Conservation (phyloP, 73 alveolate species). For the Paramecium primaurelia region DNA sequence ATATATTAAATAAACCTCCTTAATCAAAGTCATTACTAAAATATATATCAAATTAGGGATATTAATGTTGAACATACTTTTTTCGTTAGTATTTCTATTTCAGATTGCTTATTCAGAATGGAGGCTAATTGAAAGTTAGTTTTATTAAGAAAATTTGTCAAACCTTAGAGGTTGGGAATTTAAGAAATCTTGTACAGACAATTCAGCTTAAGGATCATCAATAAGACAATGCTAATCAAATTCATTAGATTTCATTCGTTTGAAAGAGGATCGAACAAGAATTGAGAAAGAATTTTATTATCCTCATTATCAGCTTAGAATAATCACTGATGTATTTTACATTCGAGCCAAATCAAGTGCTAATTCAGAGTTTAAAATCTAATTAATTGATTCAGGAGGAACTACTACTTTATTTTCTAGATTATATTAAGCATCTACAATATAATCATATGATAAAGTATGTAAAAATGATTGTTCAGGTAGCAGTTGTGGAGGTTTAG, state of each 20-base stretch:
- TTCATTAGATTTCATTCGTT: neutral
- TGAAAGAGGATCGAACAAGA: neutral
- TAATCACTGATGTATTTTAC: neutral
- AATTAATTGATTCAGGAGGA: neutral
- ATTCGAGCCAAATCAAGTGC: neutral
- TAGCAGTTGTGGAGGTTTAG: neutral
- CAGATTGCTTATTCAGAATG: neutral
- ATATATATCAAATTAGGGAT: neutral
- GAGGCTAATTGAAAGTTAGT: neutral
- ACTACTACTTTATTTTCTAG: neutral
- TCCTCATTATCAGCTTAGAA: neutral
- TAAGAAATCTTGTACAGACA: neutral
- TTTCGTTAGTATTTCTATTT: neutral
- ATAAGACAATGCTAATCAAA: neutral
- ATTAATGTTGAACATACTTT: neutral
- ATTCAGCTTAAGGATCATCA: neutral
- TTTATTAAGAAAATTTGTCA: neutral
- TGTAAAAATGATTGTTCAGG: neutral
- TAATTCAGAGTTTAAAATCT: neutral
- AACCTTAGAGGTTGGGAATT: neutral
- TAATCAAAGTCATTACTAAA: neutral
- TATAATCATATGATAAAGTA: neutral
- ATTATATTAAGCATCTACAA: neutral
- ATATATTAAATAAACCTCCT: neutral
- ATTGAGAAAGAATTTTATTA: neutral